These are phyloP conservation scores for Brettanomyces naardenensis DNA, from an alignment of 805 yeast species.

Conservation along the genomic window DNA sequence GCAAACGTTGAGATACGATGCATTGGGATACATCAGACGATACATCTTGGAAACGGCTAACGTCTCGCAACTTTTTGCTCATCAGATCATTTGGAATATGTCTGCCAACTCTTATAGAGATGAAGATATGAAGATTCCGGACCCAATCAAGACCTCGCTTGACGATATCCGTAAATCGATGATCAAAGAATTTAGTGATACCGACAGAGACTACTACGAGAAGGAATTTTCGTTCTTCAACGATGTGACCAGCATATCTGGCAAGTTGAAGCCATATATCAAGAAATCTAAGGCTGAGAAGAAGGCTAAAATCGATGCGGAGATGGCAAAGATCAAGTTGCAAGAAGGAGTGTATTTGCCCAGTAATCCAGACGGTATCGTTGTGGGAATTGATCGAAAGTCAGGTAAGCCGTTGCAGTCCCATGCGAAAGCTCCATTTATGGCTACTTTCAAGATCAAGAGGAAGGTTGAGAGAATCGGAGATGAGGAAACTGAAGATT, in stretches of 20 bases:
- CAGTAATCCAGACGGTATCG: slow-evolving; percentile 93
- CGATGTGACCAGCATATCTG: slow-evolving; percentile 89
- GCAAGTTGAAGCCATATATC: slow-evolving; percentile 89
- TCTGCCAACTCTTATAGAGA: slow-evolving; percentile 86
- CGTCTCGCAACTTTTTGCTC: slow-evolving; percentile 87
- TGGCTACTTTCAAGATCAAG: slow-evolving; percentile 88
- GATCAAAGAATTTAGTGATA: slow-evolving; percentile 49
- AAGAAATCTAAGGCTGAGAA: slow-evolving; percentile 93
- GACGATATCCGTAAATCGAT: slow-evolving; percentile 65
- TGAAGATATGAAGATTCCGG: slow-evolving; percentile 78
- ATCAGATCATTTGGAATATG: slow-evolving; percentile 98
- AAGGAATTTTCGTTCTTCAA: slow-evolving; percentile 84
- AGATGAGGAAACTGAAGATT: slow-evolving; percentile 25
- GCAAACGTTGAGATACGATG: slow-evolving; percentile 80
- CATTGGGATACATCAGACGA: slow-evolving; percentile 76
- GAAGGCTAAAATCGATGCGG: slow-evolving; percentile 93
- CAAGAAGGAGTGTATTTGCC: slow-evolving; percentile 87
- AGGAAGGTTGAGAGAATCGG: slow-evolving; percentile 23
- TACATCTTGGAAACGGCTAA: slow-evolving; percentile 89
- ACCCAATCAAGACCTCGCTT: slow-evolving; percentile 71
- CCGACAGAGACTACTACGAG: slow-evolving; percentile 62
- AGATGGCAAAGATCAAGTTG: slow-evolving; percentile 71
- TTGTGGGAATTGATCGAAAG: slow-evolving; percentile 82
- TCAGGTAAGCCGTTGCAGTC: slow-evolving; percentile 94
- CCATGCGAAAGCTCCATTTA: slow-evolving; percentile 97